Conservation (phyloP, 768 basidiomycete genomes). For the Kwoniella pini region DNA sequence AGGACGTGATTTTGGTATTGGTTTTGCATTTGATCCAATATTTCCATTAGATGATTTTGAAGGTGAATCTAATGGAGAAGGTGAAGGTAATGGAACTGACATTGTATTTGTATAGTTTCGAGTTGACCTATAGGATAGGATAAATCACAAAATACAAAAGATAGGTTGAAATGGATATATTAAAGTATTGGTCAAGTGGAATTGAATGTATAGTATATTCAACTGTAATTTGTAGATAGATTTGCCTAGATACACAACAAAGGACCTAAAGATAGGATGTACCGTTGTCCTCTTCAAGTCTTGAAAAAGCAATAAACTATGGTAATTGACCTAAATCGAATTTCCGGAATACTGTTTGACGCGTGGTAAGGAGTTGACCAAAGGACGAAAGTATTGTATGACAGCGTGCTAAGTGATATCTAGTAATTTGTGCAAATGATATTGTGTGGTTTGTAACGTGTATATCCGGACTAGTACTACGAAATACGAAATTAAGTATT, state of each 20-base stretch:
- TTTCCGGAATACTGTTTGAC: not conserved
- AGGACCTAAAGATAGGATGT: slow-evolving; percentile 2
- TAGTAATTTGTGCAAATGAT: too few relatives aligned
- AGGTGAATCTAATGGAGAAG: slow-evolving; percentile 22
- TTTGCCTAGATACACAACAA: not conserved
- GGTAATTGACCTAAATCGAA: too few relatives aligned
- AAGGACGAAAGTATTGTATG: not conserved
- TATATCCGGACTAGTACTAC: too few relatives aligned
- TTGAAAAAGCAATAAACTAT: too few relatives aligned
- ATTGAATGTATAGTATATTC: not conserved
- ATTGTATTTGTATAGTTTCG: too few relatives aligned
- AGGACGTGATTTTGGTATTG: slow-evolving; percentile 34
- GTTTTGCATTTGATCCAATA: slow-evolving; percentile 9
- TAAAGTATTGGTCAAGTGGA: not conserved
- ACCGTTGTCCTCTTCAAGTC: slow-evolving; percentile 3
- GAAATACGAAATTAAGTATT: too few relatives aligned
- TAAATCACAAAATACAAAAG: too few relatives aligned
- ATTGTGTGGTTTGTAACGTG: too few relatives aligned
- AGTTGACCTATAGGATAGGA: too few relatives aligned
- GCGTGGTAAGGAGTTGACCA: not conserved
- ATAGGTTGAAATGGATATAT: not conserved
- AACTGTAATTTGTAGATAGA: not conserved
- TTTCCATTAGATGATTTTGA: not conserved
- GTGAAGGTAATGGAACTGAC: slow-evolving; percentile 43
- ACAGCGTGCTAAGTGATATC: not conserved